Evolutionary conservation across 2,329 filamentous ascomycete species (phyloP).

Genomic region (Colletotrichum sp.): DNA sequence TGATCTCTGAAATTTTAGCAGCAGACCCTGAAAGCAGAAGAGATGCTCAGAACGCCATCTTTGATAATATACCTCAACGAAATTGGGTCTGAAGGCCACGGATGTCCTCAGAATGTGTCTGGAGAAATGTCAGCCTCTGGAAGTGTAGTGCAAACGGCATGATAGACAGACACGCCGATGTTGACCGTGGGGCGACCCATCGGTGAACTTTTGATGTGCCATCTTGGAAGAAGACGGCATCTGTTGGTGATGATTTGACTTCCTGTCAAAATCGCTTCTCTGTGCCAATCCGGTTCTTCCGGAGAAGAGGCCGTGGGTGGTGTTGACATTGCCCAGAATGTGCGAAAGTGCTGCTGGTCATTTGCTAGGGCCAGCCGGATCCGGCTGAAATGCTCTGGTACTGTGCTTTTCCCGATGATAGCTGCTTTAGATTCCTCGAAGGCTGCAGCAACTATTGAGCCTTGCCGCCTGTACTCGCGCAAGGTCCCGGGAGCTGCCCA

Average conservation of each 20-base stretch:
- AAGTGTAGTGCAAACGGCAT: neutral
- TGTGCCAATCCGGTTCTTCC: neutral
- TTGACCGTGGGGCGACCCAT: neutral
- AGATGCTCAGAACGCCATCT: neutral
- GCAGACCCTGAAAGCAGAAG: neutral
- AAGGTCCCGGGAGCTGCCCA: neutral
- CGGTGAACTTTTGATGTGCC: neutral
- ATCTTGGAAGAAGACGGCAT: neutral
- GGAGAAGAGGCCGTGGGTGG: neutral
- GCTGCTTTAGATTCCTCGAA: neutral
- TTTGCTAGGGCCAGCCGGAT: neutral
- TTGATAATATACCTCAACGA: neutral
- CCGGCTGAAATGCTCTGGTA: neutral
- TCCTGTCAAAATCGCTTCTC: neutral
- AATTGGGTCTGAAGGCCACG: neutral
- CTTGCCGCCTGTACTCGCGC: neutral
- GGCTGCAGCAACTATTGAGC: neutral
- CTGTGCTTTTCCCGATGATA: neutral
- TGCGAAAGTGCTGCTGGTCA: neutral
- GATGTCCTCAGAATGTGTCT: neutral
- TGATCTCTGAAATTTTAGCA: neutral
- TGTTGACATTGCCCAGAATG: neutral
- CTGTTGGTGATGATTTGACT: neutral
- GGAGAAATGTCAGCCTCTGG: neutral
- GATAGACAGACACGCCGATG: neutral